Evolutionary conservation across 768 basidiomycete genomes (phyloP), one percentile per base, ranked within the genome.

Genomic region (Pleurotus pulmonarius): DNA sequence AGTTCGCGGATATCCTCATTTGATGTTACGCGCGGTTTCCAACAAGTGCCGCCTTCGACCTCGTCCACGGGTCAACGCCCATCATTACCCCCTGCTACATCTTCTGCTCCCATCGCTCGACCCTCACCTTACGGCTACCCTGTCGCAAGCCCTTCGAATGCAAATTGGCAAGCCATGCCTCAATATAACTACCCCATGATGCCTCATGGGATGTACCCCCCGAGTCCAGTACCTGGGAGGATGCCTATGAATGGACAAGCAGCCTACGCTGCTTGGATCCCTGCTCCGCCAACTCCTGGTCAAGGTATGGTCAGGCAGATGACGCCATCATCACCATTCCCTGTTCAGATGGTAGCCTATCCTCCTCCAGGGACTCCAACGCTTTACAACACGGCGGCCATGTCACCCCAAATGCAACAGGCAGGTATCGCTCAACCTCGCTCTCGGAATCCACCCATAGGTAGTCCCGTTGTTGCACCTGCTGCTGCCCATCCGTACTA

Each of bases 21-120:
- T 56, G 92, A 94, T 55, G 90, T 92, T 34, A 91, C 88, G 11
- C 83, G 88, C 57, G 90, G 91, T 18, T 94, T 94, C 73, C 92
- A 94, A 65, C 87, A 87, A 69, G 92, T 93, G 24, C 91, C 91
- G 3, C 72, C 82, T 7, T 77, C 88, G 2, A 78, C 82, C 13
- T 69, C 51, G 7, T n/a, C n/a, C 20, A 65, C 77, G 11, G 65
- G 75, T 38, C 79, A 76, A 59, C 77, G 83, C 59, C 71, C 82
- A 2, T 70, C 82, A 51, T 81, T 86, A 18, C 78, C 83, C 18
- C 72, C 83, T 15, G 69, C 74, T 4, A 73, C 71, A 1, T 76
- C 73, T 46, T 53, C 51, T 22, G 73, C 74, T n/a, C 77, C 78
- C 56, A 75, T 77, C 46, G 73, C 77, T 52, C 76, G 78, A 34